A percentile compares a stretch with the other conserved stretches of the same genome.
phyloP scores from a whole-genome alignment of 2,329 filamentous ascomycete genomes.

The Stenocarpella maydis region DNA sequence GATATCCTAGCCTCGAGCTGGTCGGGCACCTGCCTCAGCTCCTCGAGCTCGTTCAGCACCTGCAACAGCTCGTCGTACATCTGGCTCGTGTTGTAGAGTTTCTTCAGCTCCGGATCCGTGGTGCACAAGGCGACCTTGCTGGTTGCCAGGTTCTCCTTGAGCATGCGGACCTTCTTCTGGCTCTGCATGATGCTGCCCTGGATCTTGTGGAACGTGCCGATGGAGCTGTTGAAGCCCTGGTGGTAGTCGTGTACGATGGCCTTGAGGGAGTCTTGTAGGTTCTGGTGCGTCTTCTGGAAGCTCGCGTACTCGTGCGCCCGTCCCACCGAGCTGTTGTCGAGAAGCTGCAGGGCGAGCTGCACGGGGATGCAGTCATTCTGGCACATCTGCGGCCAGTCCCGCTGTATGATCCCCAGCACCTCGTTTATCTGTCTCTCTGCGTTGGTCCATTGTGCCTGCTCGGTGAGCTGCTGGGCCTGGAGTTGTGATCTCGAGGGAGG shows the following conservation, averaged over 20 bases:
- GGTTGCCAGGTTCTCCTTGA: slow-evolving; percentile 83
- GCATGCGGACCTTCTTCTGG: slow-evolving; percentile 81
- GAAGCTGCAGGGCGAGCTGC: slow-evolving; percentile 91
- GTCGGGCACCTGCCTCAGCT: slow-evolving; percentile 87
- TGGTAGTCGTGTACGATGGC: slow-evolving; percentile 98
- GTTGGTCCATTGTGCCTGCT: slow-evolving; percentile 48
- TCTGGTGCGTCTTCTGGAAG: slow-evolving; percentile 83
- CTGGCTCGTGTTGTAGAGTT: slow-evolving; percentile 85
- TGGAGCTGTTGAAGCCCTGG: slow-evolving; percentile 98
- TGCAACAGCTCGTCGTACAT: slow-evolving; percentile 91
- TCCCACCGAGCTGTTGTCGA: slow-evolving; percentile 93
- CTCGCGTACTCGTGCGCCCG: slow-evolving; percentile 87
- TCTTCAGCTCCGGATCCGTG: slow-evolving; percentile 90
- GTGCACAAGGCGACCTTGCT: slow-evolving; percentile 84
- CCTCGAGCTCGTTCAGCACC: slow-evolving; percentile 83
- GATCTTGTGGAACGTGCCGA: slow-evolving; percentile 98
- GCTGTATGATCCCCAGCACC: slow-evolving; percentile 83
- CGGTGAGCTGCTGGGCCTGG: slow-evolving; percentile 36
- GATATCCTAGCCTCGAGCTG: slow-evolving; percentile 94
- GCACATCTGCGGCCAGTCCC: slow-evolving; percentile 93
- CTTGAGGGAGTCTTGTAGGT: slow-evolving; percentile 92
- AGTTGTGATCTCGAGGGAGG: slow-evolving; percentile 46
- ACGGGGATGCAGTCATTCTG: slow-evolving; percentile 89
- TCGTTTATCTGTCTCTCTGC: slow-evolving; percentile 66
- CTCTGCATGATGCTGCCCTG: slow-evolving; percentile 91